phyloP scores from a whole-genome alignment of 352 stramenopile genomes.

The Phytophthora podocarpi region DNA sequence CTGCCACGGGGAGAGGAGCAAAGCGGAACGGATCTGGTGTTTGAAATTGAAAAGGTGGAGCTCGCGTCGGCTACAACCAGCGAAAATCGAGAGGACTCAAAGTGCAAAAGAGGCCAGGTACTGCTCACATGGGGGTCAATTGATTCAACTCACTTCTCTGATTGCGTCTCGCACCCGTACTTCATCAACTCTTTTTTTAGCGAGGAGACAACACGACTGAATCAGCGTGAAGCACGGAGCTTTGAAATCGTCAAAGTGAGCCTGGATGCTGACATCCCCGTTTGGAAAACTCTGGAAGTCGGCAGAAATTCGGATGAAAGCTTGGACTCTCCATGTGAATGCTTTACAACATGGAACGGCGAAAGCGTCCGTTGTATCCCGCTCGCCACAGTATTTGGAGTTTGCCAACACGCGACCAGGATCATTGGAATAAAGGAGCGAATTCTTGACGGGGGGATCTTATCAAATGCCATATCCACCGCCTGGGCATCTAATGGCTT shows the following conservation, averaged over 20 bases:
- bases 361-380: slow-evolving; percentile 35
- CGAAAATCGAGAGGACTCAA: slow-evolving; percentile 32
- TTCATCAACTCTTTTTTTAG: slow-evolving; percentile 76
- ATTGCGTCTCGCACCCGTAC: slow-evolving; percentile 78
- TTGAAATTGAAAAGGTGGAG: slow-evolving; percentile 76
- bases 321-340: slow-evolving; percentile 32
- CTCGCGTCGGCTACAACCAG: slow-evolving; percentile 41
- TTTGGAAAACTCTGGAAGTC: slow-evolving; percentile 64
- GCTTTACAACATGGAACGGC: slow-evolving; percentile 47
- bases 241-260: slow-evolving; percentile 78
- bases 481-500: slow-evolving; percentile 28
- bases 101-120: slow-evolving; percentile 35
- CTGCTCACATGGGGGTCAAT: slow-evolving; percentile 54
- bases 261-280: slow-evolving; percentile 61
- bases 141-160: slow-evolving; percentile 44
- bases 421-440: slow-evolving; percentile 56
- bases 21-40: slow-evolving; percentile 52
- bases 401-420: slow-evolving; percentile 41
- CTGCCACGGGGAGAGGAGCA: slow-evolving; percentile 34
- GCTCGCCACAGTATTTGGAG: slow-evolving; percentile 27
- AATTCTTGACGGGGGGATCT: slow-evolving; percentile 45
- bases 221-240: slow-evolving; percentile 53
- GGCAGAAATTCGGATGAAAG: slow-evolving; percentile 8
- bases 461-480: slow-evolving; percentile 41
- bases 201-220: slow-evolving; percentile 53